Evolutionary conservation across 495 filamentous ascomycete species (phyloP), one percentile per base, ranked within the genome.

Genomic region (Podospora anserina): DNA sequence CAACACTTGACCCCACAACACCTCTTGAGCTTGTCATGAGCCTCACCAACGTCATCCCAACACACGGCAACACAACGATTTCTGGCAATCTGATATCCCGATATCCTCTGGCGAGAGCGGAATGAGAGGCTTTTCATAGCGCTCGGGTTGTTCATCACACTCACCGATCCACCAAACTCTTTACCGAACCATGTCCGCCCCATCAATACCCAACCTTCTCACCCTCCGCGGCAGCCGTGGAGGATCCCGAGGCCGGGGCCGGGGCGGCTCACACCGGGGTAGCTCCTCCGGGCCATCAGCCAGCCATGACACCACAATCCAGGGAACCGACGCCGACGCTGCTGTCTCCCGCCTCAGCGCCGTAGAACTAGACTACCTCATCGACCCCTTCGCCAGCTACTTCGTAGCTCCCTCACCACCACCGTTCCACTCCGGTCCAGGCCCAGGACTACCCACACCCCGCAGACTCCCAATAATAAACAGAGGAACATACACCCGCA

Each of bases 401-500:
- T 91, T 99, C 73, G 86, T 87, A 3, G 53, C 28, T 32, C 20
- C 30, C 1, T 49, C 39, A 11, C 39, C 39, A 49, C 39, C 39
- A 13, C 13, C 39, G 2, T 49, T 49, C 13, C 13, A 49, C 39
- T 49, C 39, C 39, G 39, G 39, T 11, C 39, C 39, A 49, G 13
- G 39, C 9, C 15, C 39, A 13, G 15, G 7, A 49, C 9, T 16
- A 13, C 76, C 76, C 16, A n/a, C 76, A 20, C 76, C 79, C 44
- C 81, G 89, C 60, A 85, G 93, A 59, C 80, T 93, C 30, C 95
- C 95, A 56, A 93, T 98, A 56, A 97, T 98, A 68, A 97, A 97
- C 77, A 80, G 95, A 87, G 94, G 94, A 53, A 98, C 95, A n/a
- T 97, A 97, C 76, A 91, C 94, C 30, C 88, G 95, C 71, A 97